Evolutionary conservation across 768 basidiomycete species (phyloP), one percentile per base, ranked within the genome.

Genomic region (Russula sp.): DNA sequence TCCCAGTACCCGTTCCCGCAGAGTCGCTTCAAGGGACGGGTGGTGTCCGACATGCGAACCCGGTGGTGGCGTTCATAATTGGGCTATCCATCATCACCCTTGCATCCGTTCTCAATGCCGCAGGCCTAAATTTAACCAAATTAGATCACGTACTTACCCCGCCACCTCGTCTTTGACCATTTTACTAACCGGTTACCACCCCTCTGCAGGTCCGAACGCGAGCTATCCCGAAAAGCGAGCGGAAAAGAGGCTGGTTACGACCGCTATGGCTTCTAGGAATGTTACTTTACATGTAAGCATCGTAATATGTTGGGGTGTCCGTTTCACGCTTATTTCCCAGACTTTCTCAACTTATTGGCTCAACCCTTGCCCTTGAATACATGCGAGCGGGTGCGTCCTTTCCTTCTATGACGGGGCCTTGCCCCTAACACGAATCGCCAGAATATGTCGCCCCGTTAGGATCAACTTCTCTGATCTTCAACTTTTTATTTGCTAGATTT

Each of bases 401-500:
- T 50, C 32, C 27, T 42, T 57, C 18, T 57, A 7, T 53, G 60
- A 63, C 3, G 34, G 27, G 40, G 22, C 14, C 11, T 42, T 52
- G 58, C 56, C 59, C 56, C 62, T 73, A 63, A 45, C 65, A 62
- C 60, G 7, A 70, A 63, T 60, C 61, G 16, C 14, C 75, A 85
- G 91, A 96, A 84, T 98, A 97, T 73, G 95, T 98, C 60, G 96
- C 96, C 1, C 95, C 95, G 2, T 82, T 98, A 4, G 95, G 96
- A 14, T 93, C 92, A 0, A 89, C 93, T 11, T 91, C 93, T 13
- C 84, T 98, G 65, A 85, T 98, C 60, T 98, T 98, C 79, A 98
- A 98, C 73, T 95, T 97, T 72, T 79, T 97, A 42, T 96, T 97
- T 73, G 96, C 96, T 42, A 84, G 89, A 68, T 89, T 93, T 71